Base-by-base conservation (phyloP, 306 rosid genomes). In the Urtica urens region DNA sequence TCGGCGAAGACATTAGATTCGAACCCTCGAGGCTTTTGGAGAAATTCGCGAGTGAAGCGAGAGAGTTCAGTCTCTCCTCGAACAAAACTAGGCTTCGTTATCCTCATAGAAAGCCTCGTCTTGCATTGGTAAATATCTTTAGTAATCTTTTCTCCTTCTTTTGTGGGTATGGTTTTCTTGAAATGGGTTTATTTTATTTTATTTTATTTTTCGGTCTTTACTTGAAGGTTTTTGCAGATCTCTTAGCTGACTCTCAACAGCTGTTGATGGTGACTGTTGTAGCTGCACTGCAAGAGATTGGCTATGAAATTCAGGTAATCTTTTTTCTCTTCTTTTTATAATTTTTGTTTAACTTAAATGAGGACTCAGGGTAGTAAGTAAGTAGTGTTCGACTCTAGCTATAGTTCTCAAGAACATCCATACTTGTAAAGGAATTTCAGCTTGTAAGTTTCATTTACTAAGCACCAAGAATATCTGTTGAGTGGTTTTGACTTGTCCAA, bases 31-130 rank as follows among this genome's bases (percentile, higher is more conserved):
- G 40, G 85, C 71, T 85, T 69, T 70, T 62, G 69, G 71, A 78
- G 59, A 86, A 76, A 60, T 86, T 92, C 46, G 61, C 38, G 49
- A 77, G 49, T 62, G 76, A 64, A 46, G 57, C 55, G 57, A 47
- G 57, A 49, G 82, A 62, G 24, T 35, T 35, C 31, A 67, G 59
- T 68, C 54, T 65, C 59, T 48, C 54, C 49, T 48, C 54, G 46
- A 86, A 79, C 28, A 41, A 66, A 42, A 67, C 80, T 0, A 60
- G 23, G 54, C 68, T 61, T 30, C 70, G 63, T 57, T 78, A 73
- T 51, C 93, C 86, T 18, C 81, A 65, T 55, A 82, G 93, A 48
- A 92, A 80, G 64, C 93, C 99, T 58, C 93, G 73, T 66, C 78
- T 92, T 62, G 99, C 94, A 47, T 26, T 92, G 83, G 99, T 92